Conservation (phyloP, 2,329 filamentous ascomycete genomes). For the Helicocarpus griseus region DNA sequence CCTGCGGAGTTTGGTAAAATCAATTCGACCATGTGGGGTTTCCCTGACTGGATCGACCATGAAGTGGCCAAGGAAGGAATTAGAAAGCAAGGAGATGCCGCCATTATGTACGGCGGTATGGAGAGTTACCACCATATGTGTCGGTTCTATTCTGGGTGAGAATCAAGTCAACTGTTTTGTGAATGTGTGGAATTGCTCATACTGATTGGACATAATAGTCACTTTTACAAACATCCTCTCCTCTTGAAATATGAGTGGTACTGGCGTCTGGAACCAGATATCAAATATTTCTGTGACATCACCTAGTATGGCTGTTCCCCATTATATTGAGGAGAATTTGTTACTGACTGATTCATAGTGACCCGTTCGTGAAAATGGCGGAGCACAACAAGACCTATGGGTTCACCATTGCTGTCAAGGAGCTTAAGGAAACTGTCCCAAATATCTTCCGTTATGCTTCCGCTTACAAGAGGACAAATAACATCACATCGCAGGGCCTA, state of each 20-base stretch:
- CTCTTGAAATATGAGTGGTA: conserved; percentile 99
- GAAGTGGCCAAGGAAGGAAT: conserved; percentile 94
- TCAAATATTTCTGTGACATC: conserved; percentile 99
- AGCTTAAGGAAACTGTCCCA: conserved; percentile 91
- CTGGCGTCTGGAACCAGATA: conserved; percentile 97
- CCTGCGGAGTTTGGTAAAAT: conserved; percentile 91
- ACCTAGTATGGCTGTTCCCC: conserved; percentile 62
- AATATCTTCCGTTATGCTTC: conserved; percentile 99
- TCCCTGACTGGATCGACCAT: conserved; percentile 88
- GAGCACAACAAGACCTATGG: conserved; percentile 94
- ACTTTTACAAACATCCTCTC: conserved; percentile 95
- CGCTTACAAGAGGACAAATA: conserved; percentile 88
- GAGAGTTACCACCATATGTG: conserved; percentile 99
- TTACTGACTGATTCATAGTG: conserved; percentile 44
- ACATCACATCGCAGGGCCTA: conserved; percentile 78
- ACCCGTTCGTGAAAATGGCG: conserved; percentile 93
- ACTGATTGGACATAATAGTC: conserved; percentile 41
- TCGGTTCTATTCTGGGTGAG: conserved; percentile 93
- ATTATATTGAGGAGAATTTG: too few relatives aligned
- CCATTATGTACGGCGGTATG: conserved; percentile 98
- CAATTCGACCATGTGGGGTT: conserved; percentile 85
- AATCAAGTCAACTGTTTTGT: conserved; percentile 9
- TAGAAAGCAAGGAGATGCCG: conserved; percentile 87
- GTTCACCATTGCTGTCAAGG: conserved; percentile 97
- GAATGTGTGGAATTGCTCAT: neutral